phyloP scores from a whole-genome alignment of 2,329 filamentous ascomycete genomes.

The Aspergillus sp. region DNA sequence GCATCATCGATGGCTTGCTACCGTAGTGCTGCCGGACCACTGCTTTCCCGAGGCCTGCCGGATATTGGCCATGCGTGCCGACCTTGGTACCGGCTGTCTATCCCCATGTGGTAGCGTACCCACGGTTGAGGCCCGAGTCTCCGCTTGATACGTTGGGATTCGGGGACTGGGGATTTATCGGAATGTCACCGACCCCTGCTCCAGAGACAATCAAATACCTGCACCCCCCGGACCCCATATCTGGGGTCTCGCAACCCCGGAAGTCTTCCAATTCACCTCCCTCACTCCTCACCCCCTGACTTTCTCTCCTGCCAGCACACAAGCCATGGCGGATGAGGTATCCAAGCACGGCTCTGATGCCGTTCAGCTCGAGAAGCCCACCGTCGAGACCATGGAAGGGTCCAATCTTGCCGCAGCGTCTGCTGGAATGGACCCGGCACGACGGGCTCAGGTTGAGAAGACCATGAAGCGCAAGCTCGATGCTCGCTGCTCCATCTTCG shows the following conservation, averaged over 20 bases:
- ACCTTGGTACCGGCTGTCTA: neutral
- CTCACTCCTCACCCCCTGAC: neutral
- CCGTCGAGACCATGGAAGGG: neutral
- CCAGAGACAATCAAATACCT: neutral
- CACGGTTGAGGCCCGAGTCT: neutral
- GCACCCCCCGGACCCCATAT: neutral
- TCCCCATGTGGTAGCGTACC: neutral
- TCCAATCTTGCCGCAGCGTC: neutral
- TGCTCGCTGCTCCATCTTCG: slow-evolving; percentile 22
- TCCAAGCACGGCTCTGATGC: neutral
- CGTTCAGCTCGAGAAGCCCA: neutral
- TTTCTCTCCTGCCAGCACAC: neutral
- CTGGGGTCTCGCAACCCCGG: neutral
- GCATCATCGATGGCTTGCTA: neutral
- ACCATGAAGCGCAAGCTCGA: slow-evolving; percentile 28
- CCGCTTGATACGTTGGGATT: neutral
- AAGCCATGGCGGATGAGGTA: neutral
- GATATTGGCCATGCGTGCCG: neutral
- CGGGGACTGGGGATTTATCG: neutral
- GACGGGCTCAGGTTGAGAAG: slow-evolving; percentile 25
- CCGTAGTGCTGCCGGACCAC: neutral
- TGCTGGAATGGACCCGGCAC: slow-evolving; percentile 19
- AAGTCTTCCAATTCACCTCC: neutral
- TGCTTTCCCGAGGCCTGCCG: neutral
- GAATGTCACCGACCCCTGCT: neutral